phyloP scores from a whole-genome alignment of 352 stramenopile species.

The Elongisporangium anandrum region DNA sequence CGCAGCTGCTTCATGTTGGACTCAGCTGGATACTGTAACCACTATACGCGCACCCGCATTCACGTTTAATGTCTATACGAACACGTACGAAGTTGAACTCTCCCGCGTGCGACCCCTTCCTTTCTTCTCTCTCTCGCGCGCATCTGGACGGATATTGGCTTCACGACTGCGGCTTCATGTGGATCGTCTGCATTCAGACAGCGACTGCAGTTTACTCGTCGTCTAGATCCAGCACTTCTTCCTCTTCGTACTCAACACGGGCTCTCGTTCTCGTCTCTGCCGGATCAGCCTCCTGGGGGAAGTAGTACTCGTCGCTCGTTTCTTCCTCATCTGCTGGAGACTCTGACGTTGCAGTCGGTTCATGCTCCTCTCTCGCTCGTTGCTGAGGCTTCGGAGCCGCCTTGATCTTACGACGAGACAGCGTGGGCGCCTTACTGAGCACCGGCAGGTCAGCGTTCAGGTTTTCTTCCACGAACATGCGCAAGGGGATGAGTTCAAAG shows the following conservation, averaged over 20 bases:
- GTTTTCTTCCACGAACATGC: constrained; percentile 51
- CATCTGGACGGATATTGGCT: background rate
- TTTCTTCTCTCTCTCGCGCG: background rate
- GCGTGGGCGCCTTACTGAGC: constrained; percentile 47
- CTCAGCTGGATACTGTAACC: background rate
- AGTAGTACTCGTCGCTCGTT: constrained; percentile 37
- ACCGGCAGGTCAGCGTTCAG: constrained; percentile 18
- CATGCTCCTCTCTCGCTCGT: constrained; percentile 5
- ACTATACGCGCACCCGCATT: background rate
- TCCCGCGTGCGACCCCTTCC: too few relatives aligned
- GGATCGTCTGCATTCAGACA: background rate
- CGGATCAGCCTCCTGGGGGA: constrained; percentile 23
- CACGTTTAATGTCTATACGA: background rate
- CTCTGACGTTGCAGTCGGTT: constrained; percentile 14
- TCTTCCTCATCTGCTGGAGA: constrained; percentile 20
- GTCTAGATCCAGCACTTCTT: constrained; percentile 33
- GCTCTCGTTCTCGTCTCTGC: constrained; percentile 12
- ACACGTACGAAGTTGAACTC: background rate
- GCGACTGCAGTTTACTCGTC: constrained; percentile 26
- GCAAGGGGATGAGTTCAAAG: constrained; percentile 58
- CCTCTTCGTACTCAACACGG: constrained; percentile 17
- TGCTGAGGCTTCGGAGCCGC: constrained; percentile 10
- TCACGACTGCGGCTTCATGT: too few relatives aligned
- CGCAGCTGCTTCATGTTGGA: background rate
- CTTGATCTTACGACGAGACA: constrained; percentile 32